Percentiles rank a stretch among this genome's conserved stretches.
Conservation (phyloP, 306 rosid species). For the Gastrolobium bilobum region DNA sequence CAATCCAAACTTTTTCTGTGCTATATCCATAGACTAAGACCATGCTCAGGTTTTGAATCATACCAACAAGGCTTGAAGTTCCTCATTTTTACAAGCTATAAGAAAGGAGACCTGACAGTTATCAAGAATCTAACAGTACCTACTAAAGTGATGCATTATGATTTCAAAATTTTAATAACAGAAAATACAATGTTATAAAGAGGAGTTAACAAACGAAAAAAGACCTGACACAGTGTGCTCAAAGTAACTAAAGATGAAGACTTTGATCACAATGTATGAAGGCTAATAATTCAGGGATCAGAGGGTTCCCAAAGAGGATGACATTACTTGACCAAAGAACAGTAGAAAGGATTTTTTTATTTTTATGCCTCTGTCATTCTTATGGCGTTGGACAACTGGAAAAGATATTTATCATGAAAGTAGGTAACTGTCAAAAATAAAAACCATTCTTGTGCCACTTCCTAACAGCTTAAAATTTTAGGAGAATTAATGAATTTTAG, state of each 20-base stretch:
- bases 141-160: neutral
- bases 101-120: conserved; percentile 21
- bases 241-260: neutral
- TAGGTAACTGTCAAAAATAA: neutral
- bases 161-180: neutral
- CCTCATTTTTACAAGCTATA: neutral
- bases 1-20: conserved; percentile 17
- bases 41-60: conserved; percentile 20
- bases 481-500: neutral
- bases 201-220: neutral
- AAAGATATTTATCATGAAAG: neutral
- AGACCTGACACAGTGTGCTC: neutral
- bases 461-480: neutral
- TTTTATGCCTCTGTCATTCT: neutral
- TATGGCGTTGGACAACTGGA: neutral
- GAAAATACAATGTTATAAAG: conserved; percentile 5
- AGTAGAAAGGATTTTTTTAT: neutral
- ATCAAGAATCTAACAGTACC: conserved; percentile 8
- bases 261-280: neutral
- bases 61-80: conserved; percentile 8
- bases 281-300: neutral
- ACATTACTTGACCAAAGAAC: neutral
- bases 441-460: neutral
- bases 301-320: neutral
- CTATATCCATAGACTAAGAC: neutral